Base-by-base conservation (phyloP, 2,329 filamentous ascomycete species). In the Fusarium heterosporum region DNA sequence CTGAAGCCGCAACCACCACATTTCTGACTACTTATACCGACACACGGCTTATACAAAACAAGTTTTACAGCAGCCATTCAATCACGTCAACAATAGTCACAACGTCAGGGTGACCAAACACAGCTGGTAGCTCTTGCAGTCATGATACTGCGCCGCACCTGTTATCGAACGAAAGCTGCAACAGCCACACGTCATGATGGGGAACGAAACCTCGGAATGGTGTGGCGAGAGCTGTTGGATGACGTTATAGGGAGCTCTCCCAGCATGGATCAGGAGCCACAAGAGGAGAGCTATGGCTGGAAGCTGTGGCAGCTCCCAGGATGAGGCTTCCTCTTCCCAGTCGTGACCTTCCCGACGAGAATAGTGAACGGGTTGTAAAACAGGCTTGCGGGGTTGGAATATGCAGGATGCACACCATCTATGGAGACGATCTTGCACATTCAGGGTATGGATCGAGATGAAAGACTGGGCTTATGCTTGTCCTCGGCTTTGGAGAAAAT, bases 171-270 rank as follows among this genome's bases (percentile, higher is more conserved):
- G 59, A 55, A 48, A 42, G 45, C 45, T 63, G 55, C 57, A 68
- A 69, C 58, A 69, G 68, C 62, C 59, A 69, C 71, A 68, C 72
- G 72, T 73, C 72, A 73, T 73, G 68, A 46, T 55, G 70, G 65
- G 61, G 62, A 71, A 73, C 61, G 19, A 25, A 38, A 42, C 14
- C 26, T 47, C 34, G 54, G 52, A 47, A 56, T 48, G 63, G 72
- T 71, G 70, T 73, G 71, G 66, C 65, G 60, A 63, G 55, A 59
- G 57, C 63, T 60, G 50, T 32, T 38, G 42, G 34, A 73, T 73
- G 72, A 73, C 72, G 72, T 73, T 70, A 49, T 52, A n/a, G 32
- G 46, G 36, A 57, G 60, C 47, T 54, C 25, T 36, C 39, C 22
- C 10, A 30, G 48, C 66, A 69, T 55, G 66, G 63, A 64, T 66